Percentiles rank a stretch among this genome's conserved stretches.
Evolutionary conservation across 2,329 filamentous ascomycete species (phyloP).

Genomic region (Esteya vermicola): DNA sequence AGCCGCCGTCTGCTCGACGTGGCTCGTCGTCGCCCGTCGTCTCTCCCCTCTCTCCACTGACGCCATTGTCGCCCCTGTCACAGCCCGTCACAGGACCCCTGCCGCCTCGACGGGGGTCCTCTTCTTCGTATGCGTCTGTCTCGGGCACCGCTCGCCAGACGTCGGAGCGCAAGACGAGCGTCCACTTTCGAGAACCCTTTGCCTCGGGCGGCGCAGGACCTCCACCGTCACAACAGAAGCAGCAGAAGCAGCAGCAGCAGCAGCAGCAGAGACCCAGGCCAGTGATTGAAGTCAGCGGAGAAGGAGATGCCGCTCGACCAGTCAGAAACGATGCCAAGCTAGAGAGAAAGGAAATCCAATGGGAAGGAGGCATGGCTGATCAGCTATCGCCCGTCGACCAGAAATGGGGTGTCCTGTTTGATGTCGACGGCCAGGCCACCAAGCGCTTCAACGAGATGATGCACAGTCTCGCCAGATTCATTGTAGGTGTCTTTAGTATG

Average conservation of each 20-base stretch:
- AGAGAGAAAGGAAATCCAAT: no score
- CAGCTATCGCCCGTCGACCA: slow-evolving; percentile 8
- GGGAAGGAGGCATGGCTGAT: background rate
- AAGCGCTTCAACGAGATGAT: slow-evolving; percentile 55
- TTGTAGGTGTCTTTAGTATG: slow-evolving; percentile 36
- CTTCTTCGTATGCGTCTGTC: background rate
- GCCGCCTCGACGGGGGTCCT: no score
- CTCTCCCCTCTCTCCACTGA: no score
- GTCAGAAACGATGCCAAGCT: background rate
- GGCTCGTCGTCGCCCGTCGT: no score
- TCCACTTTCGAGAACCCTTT: background rate
- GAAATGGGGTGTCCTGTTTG: slow-evolving; percentile 61
- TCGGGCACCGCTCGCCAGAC: background rate
- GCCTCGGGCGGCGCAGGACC: no score
- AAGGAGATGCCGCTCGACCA: no score
- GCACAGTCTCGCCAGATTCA: slow-evolving; percentile 56
- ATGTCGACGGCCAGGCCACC: slow-evolving; percentile 51
- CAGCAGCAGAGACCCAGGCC: background rate
- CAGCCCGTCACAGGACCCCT: no score
- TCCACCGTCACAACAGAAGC: no score
- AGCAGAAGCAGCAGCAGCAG: background rate
- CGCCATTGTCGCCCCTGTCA: no score
- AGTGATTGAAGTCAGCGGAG: no score
- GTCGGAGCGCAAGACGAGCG: background rate
- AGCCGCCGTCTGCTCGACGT: no score